Evolutionary conservation across 345 rosid species (phyloP).

Genomic region (Balakata baccata): DNA sequence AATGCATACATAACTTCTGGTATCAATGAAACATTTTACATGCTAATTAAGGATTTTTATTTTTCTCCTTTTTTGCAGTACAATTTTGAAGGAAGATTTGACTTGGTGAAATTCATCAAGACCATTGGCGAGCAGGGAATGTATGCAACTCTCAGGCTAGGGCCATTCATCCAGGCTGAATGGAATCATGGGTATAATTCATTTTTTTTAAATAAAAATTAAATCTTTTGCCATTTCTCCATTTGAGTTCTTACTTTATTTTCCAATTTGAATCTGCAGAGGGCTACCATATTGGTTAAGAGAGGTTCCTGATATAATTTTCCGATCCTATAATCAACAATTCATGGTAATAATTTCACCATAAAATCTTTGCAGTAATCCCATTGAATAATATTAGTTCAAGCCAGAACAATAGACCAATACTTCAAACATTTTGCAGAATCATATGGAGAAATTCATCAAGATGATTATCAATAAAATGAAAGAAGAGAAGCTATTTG

Average conservation of each 20-base stretch:
- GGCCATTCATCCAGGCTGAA: constrained; percentile 94
- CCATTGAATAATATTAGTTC: neutral
- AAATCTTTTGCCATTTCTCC: neutral
- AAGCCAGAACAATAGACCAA: neutral
- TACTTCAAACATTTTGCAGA: constrained; percentile 26
- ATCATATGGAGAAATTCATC: constrained; percentile 55
- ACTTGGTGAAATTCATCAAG: constrained; percentile 75
- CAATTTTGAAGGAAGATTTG: constrained; percentile 64
- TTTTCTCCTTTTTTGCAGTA: constrained; percentile 34
- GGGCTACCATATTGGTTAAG: constrained; percentile 93
- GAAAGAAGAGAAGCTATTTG: constrained; percentile 52
- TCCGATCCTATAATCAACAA: constrained; percentile 69
- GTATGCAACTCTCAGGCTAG: constrained; percentile 67
- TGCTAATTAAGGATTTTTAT: neutral
- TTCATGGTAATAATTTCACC: constrained; percentile 55
- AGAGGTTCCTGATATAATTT: constrained; percentile 61
- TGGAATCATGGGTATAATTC: constrained; percentile 85
- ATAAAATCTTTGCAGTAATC: neutral
- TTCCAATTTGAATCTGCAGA: constrained; percentile 27
- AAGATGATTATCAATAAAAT: constrained; percentile 36
- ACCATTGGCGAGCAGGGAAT: constrained; percentile 47
- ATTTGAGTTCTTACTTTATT: neutral
- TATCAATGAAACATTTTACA: too few relatives aligned
- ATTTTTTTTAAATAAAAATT: too few relatives aligned
- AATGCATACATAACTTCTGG: too few relatives aligned